Base-by-base conservation (phyloP, 1,284 basidiomycete genomes). In the Gymnopus androsaceus region DNA sequence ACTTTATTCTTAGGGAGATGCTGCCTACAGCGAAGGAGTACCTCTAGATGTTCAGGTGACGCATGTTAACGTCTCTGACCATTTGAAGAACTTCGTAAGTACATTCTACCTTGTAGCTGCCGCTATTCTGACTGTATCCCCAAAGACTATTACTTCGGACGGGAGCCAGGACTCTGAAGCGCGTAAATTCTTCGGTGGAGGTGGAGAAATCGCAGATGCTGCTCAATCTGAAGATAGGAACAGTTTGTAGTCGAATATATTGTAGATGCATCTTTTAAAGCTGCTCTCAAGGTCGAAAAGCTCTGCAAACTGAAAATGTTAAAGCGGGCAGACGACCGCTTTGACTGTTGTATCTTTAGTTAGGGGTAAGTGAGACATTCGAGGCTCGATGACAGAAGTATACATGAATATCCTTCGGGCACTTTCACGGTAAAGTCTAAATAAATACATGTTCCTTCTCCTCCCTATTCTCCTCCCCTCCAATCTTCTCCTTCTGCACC, bases 181-280 rank as follows among this genome's bases (percentile, higher is more conserved):
- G 19, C 63, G 64, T 11, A 69, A 67, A 9, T 72, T 70, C 51
- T 72, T 72, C 23, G 67, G 68, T 31, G 69, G 70, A 6, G 62
- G 61, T 28, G 48, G 56, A n/a, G 45, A 58, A 42, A 52, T 33
- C 27, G 51, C 51, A 15, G 21, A 44, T 12, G 51, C 33, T 12
- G 33, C 33, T 7, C 41, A 36, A 14, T 28, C 40, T 27, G 31
- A 53, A 15, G 21, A 45, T n/a, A 45, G 11, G 14, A 41, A 53
- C 33, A 53, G 46, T 11, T 12, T 53, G 27, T 53, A 53, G 51
- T n/a, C n/a, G n/a, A n/a, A n/a, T n/a, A n/a, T n/a, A n/a, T n/a
- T n/a, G n/a, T n/a, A n/a, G n/a, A n/a, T n/a, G n/a, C n/a, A n/a
- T n/a, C n/a, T n/a, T n/a, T n/a, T n/a, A n/a, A n/a, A n/a, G n/a